Evolutionary conservation across 2,329 filamentous ascomycete genomes (phyloP).

Genomic region (Stemphylium lycopersici): DNA sequence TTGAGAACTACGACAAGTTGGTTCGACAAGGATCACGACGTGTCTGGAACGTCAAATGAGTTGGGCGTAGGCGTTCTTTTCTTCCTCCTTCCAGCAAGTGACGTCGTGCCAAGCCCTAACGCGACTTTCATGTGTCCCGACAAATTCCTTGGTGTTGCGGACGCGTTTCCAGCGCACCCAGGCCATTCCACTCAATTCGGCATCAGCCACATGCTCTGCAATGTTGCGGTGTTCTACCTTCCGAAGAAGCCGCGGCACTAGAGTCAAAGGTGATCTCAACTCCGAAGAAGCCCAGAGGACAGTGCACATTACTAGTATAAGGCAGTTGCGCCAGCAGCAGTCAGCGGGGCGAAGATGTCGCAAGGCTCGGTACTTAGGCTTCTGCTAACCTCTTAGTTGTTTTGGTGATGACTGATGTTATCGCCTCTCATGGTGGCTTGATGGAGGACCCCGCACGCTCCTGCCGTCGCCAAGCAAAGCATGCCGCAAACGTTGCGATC

Average conservation of each 20-base stretch:
- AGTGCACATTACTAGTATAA: background rate
- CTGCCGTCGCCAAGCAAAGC: conserved; percentile 19
- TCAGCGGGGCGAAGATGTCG: background rate
- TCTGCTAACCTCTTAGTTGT: too few species aligned
- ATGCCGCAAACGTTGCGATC: conserved; percentile 5
- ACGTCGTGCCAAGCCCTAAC: conserved; percentile 1
- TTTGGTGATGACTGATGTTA: background rate
- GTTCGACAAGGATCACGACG: too few species aligned
- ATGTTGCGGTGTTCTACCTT: background rate
- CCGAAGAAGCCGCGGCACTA: background rate
- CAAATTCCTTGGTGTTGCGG: background rate
- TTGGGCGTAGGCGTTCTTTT: background rate
- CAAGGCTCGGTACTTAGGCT: too few species aligned
- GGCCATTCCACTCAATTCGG: background rate
- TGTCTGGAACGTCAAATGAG: too few species aligned
- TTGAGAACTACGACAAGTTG: background rate
- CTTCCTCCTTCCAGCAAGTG: background rate
- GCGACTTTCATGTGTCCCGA: background rate
- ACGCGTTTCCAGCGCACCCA: background rate
- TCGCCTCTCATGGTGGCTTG: background rate
- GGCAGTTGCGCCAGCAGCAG: background rate
- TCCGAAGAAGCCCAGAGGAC: background rate
- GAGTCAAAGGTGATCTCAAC: background rate
- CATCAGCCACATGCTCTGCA: background rate
- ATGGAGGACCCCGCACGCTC: conserved; percentile 10